Base-by-base conservation (phyloP, 345 rosid genomes). In the Eucalyptus regnans region DNA sequence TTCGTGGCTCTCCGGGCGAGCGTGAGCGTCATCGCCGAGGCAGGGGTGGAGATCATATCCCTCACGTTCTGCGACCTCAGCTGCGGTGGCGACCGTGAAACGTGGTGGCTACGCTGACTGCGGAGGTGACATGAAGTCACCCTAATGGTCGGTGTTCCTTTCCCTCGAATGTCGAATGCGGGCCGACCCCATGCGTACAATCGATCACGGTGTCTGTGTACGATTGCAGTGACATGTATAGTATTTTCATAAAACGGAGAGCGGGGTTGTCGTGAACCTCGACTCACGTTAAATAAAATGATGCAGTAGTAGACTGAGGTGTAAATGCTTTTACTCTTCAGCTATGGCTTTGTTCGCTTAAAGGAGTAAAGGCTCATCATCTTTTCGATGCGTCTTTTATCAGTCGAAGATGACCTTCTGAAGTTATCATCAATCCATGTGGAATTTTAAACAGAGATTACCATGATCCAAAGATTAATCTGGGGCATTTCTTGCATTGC, bases 61-160 rank as follows among this genome's bases (percentile, higher is more conserved):
- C 87, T 89, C n/a, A 49, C 86, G 10, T 88, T 88, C 50, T 80
- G 48, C 25, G 56, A 87, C 64, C 41, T 89, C 12, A 20, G 90
- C 64, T 87, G 85, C 4, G 48, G 71, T 46, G 48, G 49, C 49
- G 89, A 87, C 25, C 86, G 87, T 5, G 89, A 89, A 13, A 56
- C 51, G n/a, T 93, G 95, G 95, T 93, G 93, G 95, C 90, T 93
- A 23, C 89, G 95, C 41, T 92, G 46, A 76, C 46, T 37, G 83
- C 14, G 48, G 83, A 37, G 48, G 48, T 10, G 37, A 64, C 8
- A 6, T n/a, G 41, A n/a, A 64, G 76, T 64, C 76, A n/a, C 76
- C 76, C 5, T 7, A n/a, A n/a, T n/a, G 37, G 5, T 64, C 41
- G 76, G 76, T 4, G 62, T 25, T 56, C 33, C 31, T 7, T 64